Percentiles rank a stretch among this genome's conserved stretches.
Conservation (phyloP, 2,329 filamentous ascomycete genomes). For the Anthostomella pinea region DNA sequence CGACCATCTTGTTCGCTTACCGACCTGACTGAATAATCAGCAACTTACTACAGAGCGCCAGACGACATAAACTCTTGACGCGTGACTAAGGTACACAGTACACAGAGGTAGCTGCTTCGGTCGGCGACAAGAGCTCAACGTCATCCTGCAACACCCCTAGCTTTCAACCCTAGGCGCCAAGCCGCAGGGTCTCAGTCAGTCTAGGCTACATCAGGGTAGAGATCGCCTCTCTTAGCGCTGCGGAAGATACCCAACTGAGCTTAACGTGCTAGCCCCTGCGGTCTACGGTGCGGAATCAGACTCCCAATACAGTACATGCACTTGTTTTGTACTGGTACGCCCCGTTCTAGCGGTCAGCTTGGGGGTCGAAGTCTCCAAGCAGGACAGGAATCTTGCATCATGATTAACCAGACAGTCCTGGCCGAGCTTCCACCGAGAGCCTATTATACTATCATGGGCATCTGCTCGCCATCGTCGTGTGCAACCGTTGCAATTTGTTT, state of each 20-base stretch:
- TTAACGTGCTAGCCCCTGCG: too few species aligned
- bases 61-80: too few species aligned
- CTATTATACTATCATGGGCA: too few species aligned
- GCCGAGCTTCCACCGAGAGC: conserved; percentile 33
- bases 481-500: background rate
- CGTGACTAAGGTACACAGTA: background rate
- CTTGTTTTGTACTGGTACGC: too few species aligned
- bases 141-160: conserved; percentile 2
- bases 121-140: conserved; percentile 1
- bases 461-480: conserved; percentile 15
- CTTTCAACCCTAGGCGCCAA: background rate
- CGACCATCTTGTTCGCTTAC: too few species aligned
- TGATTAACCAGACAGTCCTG: conserved; percentile 29
- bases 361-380: conserved; percentile 18
- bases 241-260: too few species aligned
- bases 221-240: too few species aligned
- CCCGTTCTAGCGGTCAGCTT: conserved; percentile 26
- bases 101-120: background rate
- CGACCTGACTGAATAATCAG: too few species aligned
- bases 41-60: too few species aligned
- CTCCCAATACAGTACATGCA: conserved; percentile 4
- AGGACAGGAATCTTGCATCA: conserved; percentile 30
- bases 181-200: background rate
- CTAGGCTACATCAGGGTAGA: too few species aligned
- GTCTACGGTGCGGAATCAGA: too few species aligned